These are phyloP conservation scores for Bipolaris victoriae DNA, from an alignment of 2,329 filamentous ascomycete species.

Conservation along the genomic window DNA sequence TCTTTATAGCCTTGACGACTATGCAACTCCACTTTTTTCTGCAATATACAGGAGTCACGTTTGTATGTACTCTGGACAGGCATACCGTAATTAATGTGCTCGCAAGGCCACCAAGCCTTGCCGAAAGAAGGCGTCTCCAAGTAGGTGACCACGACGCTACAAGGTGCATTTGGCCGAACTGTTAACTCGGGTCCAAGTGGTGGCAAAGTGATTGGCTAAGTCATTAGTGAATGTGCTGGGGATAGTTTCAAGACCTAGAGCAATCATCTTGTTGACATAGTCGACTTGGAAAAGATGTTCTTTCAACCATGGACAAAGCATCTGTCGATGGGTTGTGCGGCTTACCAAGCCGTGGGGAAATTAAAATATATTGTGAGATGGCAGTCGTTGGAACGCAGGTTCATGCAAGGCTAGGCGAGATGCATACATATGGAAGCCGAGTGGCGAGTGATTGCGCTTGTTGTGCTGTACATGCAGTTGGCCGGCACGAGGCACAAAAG, in stretches of 20 bases:
- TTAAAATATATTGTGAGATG: conserved; percentile 2
- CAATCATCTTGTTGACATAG: neutral
- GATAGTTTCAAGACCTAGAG: neutral
- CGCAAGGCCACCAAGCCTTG: neutral
- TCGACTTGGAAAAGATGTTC: neutral
- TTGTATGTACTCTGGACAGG: neutral
- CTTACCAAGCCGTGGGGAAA: neutral
- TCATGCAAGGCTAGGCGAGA: no score
- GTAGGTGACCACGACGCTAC: neutral
- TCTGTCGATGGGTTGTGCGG: neutral
- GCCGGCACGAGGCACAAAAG: no score
- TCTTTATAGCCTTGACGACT: no score
- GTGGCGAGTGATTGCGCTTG: no score
- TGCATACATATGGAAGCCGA: no score
- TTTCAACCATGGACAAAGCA: neutral
- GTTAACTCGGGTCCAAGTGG: neutral
- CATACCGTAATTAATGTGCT: conserved; percentile 2
- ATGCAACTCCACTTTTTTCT: neutral
- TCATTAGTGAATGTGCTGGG: no score
- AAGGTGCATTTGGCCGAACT: neutral
- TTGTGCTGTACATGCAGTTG: no score
- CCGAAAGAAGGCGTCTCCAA: neutral
- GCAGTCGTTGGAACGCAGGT: no score
- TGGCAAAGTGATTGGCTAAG: no score
- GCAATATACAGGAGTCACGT: neutral